phyloP scores from a whole-genome alignment of 73 alveolate genomes.

The Uronychia binucleata region DNA sequence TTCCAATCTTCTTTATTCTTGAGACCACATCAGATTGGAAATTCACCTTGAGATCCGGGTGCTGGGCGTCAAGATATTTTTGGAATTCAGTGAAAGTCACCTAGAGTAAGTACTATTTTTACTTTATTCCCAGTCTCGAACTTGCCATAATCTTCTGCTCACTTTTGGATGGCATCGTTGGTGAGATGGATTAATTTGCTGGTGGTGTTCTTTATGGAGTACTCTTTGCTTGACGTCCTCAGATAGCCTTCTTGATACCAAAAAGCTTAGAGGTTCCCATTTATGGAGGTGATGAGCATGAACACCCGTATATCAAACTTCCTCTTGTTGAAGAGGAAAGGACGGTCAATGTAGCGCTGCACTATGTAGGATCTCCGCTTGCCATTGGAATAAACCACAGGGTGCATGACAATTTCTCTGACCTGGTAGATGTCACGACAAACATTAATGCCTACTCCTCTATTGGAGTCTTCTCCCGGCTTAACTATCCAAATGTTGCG shows the following conservation, averaged over 20 bases:
- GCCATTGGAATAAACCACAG: conserved; percentile 61
- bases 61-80: conserved; percentile 70
- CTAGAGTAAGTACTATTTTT: too few species aligned
- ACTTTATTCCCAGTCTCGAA: conserved; percentile 89
- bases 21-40: conserved; percentile 57
- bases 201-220: conserved; percentile 81
- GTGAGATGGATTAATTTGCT: conserved; percentile 90
- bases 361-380: conserved; percentile 78
- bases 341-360: conserved; percentile 94
- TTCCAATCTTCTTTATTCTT: conserved; percentile 77
- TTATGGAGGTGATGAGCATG: conserved; percentile 78
- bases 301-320: conserved; percentile 97
- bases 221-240: conserved; percentile 92
- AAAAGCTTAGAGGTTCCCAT: conserved; percentile 89
- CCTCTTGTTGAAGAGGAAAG: conserved; percentile 91
- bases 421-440: conserved; percentile 70
- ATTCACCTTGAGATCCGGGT: conserved; percentile 58
- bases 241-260: conserved; percentile 97
- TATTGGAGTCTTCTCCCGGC: conserved; percentile 93
- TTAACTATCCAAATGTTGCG: conserved; percentile 85
- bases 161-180: conserved; percentile 95
- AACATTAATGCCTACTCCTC: conserved; percentile 89
- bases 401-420: conserved; percentile 39
- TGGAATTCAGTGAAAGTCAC: conserved; percentile 77
- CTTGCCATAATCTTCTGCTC: conserved; percentile 92